Evolutionary conservation across 306 rosid genomes (phyloP).

Genomic region (Acacia acuminata): DNA sequence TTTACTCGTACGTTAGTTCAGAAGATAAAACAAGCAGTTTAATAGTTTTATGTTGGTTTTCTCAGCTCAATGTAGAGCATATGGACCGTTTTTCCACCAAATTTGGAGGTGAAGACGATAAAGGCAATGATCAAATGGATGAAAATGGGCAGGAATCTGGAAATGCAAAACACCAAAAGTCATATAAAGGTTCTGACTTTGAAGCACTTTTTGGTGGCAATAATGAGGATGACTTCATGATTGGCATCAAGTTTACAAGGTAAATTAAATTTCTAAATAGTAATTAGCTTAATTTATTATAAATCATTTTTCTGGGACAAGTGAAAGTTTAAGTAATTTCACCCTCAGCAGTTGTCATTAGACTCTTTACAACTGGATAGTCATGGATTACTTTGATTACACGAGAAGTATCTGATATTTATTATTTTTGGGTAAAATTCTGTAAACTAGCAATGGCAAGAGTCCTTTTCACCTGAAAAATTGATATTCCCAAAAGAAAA

Average conservation of each 20-base stretch:
- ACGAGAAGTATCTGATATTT: neutral
- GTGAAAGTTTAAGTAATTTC: constrained; percentile 19
- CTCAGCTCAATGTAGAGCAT: constrained; percentile 71
- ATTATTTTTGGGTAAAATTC: neutral
- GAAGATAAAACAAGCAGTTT: constrained; percentile 19
- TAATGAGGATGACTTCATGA: constrained; percentile 81
- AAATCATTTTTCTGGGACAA: constrained; percentile 10
- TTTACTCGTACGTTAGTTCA: constrained; percentile 15
- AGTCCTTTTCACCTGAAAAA: neutral
- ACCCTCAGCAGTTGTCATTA: neutral
- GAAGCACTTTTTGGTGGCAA: constrained; percentile 80
- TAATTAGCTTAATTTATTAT: constrained; percentile 18
- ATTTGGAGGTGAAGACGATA: constrained; percentile 66
- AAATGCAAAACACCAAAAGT: constrained; percentile 40
- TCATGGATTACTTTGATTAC: neutral
- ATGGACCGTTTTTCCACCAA: constrained; percentile 73
- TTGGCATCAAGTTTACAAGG: constrained; percentile 93
- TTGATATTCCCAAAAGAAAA: neutral
- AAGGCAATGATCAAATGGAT: constrained; percentile 29
- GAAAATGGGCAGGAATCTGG: constrained; percentile 40
- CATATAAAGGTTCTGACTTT: constrained; percentile 76
- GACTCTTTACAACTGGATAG: neutral
- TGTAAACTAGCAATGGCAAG: neutral
- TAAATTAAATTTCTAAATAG: constrained; percentile 32
- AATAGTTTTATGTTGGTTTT: constrained; percentile 34